A percentile compares a stretch with the other conserved stretches of the same genome.
phyloP scores from a whole-genome alignment of 495 filamentous ascomycete genomes.

The Talaromyces wortmannii region DNA sequence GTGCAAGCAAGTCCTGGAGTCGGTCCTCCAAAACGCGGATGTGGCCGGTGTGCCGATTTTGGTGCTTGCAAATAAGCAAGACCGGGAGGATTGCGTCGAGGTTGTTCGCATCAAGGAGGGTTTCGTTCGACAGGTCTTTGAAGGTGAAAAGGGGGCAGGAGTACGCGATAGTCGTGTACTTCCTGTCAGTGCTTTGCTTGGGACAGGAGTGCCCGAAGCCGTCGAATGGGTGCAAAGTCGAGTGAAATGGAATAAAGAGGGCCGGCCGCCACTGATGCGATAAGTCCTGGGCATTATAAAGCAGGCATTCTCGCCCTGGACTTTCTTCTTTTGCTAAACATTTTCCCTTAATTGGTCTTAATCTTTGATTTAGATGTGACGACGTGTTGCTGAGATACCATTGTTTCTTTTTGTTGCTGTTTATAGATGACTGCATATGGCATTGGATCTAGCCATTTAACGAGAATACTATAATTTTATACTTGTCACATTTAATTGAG shows the following conservation, averaged over 20 bases:
- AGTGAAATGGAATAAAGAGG: constrained; percentile 95
- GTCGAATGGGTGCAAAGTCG: constrained; percentile 90
- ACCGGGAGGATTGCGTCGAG: constrained; percentile 94
- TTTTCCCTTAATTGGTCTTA: background rate
- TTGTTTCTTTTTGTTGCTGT: background rate
- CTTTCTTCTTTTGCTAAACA: background rate
- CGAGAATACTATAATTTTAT: background rate
- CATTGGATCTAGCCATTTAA: background rate
- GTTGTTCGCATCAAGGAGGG: constrained; percentile 97
- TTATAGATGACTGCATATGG: background rate
- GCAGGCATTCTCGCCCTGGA: background rate
- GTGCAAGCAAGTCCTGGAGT: constrained; percentile 80
- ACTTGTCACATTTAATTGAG: background rate
- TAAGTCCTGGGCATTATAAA: constrained; percentile 23
- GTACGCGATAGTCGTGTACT: constrained; percentile 86
- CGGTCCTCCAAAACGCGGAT: constrained; percentile 74
- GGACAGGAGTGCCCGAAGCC: constrained; percentile 86
- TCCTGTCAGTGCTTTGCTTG: constrained; percentile 84
- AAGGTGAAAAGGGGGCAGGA: constrained; percentile 79
- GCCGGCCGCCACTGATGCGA: constrained; percentile 85
- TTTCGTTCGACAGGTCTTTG: constrained; percentile 85
- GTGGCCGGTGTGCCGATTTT: constrained; percentile 87
- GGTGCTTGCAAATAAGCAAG: constrained; percentile 95
- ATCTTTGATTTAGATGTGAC: background rate
- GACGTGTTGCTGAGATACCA: background rate